Conservation (phyloP, 176 grass and related monocot genomes). For the Aechmea fasciata region DNA sequence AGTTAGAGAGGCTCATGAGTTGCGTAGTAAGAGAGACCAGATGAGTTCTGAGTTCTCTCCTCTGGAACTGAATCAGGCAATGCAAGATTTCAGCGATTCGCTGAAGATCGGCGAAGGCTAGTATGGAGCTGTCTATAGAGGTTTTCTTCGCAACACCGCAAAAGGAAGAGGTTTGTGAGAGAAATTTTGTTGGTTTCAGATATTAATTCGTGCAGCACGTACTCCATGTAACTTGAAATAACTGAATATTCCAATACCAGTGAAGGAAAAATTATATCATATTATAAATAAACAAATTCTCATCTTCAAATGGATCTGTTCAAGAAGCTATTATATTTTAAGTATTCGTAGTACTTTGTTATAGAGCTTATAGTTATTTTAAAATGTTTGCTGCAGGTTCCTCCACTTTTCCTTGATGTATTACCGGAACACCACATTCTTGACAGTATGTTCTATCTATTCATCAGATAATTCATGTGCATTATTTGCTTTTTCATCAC, state of each 20-base stretch:
- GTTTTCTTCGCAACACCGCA: slow-evolving; percentile 40
- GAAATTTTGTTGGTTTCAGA: not conserved
- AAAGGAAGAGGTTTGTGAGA: slow-evolving; percentile 75
- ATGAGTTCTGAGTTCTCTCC: slow-evolving; percentile 33
- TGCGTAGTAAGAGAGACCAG: slow-evolving; percentile 17
- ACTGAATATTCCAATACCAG: too few species aligned
- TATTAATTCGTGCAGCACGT: too few species aligned
- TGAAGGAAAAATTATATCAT: too few species aligned
- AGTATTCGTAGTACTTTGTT: not conserved
- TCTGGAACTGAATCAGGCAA: slow-evolving; percentile 45
- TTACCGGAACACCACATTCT: slow-evolving; percentile 84
- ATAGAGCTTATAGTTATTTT: not conserved
- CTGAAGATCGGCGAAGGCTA: slow-evolving; percentile 49
- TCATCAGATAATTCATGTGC: not conserved
- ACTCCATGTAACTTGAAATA: too few species aligned
- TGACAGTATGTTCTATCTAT: slow-evolving; percentile 59
- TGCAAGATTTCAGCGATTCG: slow-evolving; percentile 34
- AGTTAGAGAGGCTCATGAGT: slow-evolving; percentile 26
- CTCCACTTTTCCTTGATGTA: slow-evolving; percentile 91
- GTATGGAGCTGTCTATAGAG: slow-evolving; percentile 52
- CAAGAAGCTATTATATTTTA: not conserved
- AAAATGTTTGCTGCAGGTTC: slow-evolving; percentile 54
- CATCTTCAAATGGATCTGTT: slow-evolving; percentile 20
- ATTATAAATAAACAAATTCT: too few species aligned
- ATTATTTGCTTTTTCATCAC: not conserved